These are phyloP conservation scores for Cryptococcus sp. DNA, from an alignment of 1,284 basidiomycete species.

Conservation along the genomic window DNA sequence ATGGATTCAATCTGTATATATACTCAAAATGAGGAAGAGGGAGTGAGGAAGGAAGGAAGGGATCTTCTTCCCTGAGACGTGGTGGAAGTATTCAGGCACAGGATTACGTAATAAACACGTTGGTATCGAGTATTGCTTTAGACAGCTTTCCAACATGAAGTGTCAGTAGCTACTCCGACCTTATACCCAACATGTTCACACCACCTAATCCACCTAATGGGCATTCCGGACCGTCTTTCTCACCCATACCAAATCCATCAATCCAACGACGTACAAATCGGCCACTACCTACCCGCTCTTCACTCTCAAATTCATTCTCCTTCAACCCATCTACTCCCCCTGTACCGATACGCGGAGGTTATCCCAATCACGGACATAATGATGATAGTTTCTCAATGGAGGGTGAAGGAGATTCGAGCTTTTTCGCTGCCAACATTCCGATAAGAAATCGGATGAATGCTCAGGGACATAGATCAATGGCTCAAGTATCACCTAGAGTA, in stretches of 20 bases:
- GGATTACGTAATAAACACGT: no score
- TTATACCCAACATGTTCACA: constrained; percentile 15
- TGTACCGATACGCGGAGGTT: constrained; percentile 39
- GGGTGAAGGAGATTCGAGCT: not conserved
- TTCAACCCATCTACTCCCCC: constrained; percentile 60
- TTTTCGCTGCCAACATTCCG: not conserved
- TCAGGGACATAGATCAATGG: constrained; percentile 31
- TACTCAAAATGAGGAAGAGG: no score
- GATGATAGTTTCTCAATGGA: not conserved
- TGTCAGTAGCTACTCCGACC: no score
- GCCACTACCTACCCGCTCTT: constrained; percentile 17
- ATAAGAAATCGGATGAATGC: constrained; percentile 2
- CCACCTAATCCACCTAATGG: constrained; percentile 12
- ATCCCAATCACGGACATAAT: no score
- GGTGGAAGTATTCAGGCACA: no score
- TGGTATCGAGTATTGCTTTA: no score
- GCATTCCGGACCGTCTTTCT: constrained; percentile 7
- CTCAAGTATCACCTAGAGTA: constrained; percentile 24
- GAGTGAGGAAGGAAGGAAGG: no score
- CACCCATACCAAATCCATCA: constrained; percentile 9
- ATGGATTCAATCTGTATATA: no score
- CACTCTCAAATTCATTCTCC: constrained; percentile 65
- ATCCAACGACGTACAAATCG: constrained; percentile 7
- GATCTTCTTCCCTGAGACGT: no score
- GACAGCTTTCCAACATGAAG: no score